phyloP scores from a whole-genome alignment of 495 filamentous ascomycete species.

The Tuber microsphaerosporum region DNA sequence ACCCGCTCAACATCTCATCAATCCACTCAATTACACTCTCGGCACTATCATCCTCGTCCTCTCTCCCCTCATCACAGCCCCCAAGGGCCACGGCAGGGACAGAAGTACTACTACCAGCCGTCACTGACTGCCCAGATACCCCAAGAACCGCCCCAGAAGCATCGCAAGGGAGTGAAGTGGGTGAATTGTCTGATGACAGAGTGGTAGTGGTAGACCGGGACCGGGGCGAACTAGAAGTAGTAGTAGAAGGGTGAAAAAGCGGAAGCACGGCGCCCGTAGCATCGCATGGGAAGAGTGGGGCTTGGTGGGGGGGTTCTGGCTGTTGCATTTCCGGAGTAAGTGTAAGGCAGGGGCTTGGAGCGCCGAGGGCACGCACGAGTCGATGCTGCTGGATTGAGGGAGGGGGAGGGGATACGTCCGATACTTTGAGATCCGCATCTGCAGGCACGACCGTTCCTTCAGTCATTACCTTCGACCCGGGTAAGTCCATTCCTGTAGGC shows the following conservation, averaged over 20 bases:
- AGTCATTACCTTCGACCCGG: background rate
- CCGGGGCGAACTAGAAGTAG: background rate
- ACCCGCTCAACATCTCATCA: background rate
- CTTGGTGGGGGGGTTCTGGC: background rate
- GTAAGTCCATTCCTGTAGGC: background rate
- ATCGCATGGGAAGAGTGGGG: background rate
- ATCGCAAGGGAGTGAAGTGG: background rate
- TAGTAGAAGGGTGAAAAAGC: background rate
- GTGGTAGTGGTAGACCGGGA: background rate
- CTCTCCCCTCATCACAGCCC: background rate
- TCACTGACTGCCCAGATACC: background rate
- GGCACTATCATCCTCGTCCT: background rate
- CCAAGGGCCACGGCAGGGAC: background rate
- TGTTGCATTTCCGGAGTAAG: background rate
- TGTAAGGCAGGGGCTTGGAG: background rate
- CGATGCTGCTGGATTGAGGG: background rate
- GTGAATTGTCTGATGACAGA: background rate
- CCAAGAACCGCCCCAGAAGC: background rate
- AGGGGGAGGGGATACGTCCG: background rate
- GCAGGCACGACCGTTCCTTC: background rate
- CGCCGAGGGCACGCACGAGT: background rate
- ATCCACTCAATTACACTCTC: background rate
- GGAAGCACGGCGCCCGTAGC: background rate
- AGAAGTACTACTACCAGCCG: background rate
- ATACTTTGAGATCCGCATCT: background rate